Conservation (phyloP, 1,284 basidiomycete genomes). For the Ceratobasidium papillatum region DNA sequence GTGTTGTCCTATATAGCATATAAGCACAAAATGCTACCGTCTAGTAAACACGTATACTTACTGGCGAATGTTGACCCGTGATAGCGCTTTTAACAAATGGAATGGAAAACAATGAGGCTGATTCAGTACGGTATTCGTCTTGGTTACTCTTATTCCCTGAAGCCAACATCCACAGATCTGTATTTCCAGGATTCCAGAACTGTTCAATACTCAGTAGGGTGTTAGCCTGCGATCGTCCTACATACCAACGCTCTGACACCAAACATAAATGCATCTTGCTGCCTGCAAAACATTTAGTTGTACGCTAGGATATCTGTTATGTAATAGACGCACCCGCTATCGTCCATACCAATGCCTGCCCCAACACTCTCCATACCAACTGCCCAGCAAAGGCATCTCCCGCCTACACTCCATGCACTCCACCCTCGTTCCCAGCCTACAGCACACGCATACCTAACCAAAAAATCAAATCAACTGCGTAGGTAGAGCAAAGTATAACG, state of each 20-base stretch:
- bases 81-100: constrained; percentile 97
- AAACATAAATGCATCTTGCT: constrained; percentile 87
- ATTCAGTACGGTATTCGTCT: constrained; percentile 52
- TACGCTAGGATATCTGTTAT: constrained; percentile 44
- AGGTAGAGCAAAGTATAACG: background rate
- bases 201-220: constrained; percentile 50
- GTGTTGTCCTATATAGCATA: constrained; percentile 78
- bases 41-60: constrained; percentile 52
- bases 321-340: constrained; percentile 54
- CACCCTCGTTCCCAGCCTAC: constrained; percentile 92
- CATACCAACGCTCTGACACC: constrained; percentile 73
- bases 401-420: constrained; percentile 92
- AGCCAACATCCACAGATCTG: constrained; percentile 78
- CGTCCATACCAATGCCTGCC: constrained; percentile 58
- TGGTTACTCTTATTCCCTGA: constrained; percentile 5
- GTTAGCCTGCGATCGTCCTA: constrained; percentile 34
- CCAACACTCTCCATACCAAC: constrained; percentile 72
- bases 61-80: constrained; percentile 90
- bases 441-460: constrained; percentile 77
- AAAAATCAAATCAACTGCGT: background rate
- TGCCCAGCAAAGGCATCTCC: constrained; percentile 80
- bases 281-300: constrained; percentile 54
- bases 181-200: constrained; percentile 93
- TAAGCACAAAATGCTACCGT: constrained; percentile 14
- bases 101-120: constrained; percentile 20